Evolutionary conservation across 768 basidiomycete genomes (phyloP).

Genomic region (Boletus vinaceobasis): DNA sequence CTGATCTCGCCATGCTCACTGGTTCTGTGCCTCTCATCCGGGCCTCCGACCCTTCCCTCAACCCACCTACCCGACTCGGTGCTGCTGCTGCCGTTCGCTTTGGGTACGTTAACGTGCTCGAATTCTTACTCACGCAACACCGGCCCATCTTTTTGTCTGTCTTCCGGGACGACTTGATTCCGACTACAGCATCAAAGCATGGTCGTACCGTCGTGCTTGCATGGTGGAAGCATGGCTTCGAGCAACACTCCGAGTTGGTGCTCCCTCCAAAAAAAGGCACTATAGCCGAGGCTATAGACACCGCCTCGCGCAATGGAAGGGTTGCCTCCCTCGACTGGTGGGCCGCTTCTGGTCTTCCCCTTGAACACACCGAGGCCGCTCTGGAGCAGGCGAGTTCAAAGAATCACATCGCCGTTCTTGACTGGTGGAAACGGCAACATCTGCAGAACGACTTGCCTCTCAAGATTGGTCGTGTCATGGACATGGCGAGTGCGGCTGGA

Average conservation of each 20-base stretch:
- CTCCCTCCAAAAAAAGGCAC: constrained; percentile 51
- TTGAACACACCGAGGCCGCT: constrained; percentile 77
- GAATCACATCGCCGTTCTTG: constrained; percentile 70
- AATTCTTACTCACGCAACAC: constrained; percentile 66
- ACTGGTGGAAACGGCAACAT: constrained; percentile 78
- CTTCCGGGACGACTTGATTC: constrained; percentile 67
- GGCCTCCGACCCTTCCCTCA: constrained; percentile 50
- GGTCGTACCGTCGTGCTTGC: constrained; percentile 69
- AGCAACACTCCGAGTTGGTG: constrained; percentile 58
- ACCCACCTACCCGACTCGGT: constrained; percentile 68
- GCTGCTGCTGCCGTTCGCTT: constrained; percentile 67
- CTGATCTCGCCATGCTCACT: constrained; percentile 71
- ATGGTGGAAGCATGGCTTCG: constrained; percentile 75
- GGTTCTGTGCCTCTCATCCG: constrained; percentile 59
- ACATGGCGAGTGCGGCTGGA: constrained; percentile 78
- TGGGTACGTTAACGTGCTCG: constrained; percentile 71
- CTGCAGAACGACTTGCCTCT: constrained; percentile 50
- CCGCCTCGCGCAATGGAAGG: constrained; percentile 74
- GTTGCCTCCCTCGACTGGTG: constrained; percentile 80
- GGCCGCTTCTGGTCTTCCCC: constrained; percentile 57
- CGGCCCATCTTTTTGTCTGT: constrained; percentile 60
- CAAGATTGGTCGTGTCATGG: constrained; percentile 83
- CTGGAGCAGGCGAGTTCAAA: constrained; percentile 78
- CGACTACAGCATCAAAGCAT: constrained; percentile 72
- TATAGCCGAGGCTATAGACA: constrained; percentile 70